Evolutionary conservation across 2,329 filamentous ascomycete species (phyloP), one percentile per base, ranked within the genome.

Genomic region (Herpotrichia juniperi): DNA sequence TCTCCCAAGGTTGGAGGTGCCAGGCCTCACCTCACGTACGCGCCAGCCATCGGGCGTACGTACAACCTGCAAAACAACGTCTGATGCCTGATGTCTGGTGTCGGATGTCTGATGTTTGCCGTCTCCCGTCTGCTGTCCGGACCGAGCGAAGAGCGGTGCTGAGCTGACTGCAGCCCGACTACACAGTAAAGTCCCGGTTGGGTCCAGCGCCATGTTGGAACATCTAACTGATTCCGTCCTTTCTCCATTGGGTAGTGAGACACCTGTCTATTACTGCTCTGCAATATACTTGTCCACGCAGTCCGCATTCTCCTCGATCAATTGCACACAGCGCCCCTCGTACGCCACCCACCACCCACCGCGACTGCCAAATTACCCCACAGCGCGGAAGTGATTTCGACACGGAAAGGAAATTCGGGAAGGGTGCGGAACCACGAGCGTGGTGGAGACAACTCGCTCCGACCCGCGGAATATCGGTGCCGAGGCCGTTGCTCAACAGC

Each of bases 301-400:
- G n/a, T n/a, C n/a, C n/a, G n/a, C n/a, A n/a, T n/a, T n/a, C n/a
- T n/a, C n/a, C n/a, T n/a, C n/a, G n/a, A n/a, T n/a, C n/a, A n/a
- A n/a, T n/a, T n/a, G n/a, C n/a, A n/a, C n/a, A n/a, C n/a, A n/a
- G n/a, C n/a, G n/a, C n/a, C n/a, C n/a, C n/a, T 5, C 31, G 16
- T n/a, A 34, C 9, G 31, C 16, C 12, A 16, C 19, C 37, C 19
- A 19, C 37, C 26, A 28, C 26, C 7, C 26, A 24, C 37, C 37
- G 22, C 37, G 37, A 19, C 37, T 24, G 37, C 7, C 34, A 43
- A 16, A 42, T 31, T 45, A 45, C 42, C 42, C 42, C 42, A 45
- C 42, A 45, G 14, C 4, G 28, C 42, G 16, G 28, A 45, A 34
- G 26, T 32, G 16, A 11, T 45, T 45, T 45, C 3, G 28, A 45